A percentile compares a stretch with the other conserved stretches of the same genome.
Evolutionary conservation across 192 early-diverging fungal genomes (phyloP).

Genomic region (Linnemannia zychae): DNA sequence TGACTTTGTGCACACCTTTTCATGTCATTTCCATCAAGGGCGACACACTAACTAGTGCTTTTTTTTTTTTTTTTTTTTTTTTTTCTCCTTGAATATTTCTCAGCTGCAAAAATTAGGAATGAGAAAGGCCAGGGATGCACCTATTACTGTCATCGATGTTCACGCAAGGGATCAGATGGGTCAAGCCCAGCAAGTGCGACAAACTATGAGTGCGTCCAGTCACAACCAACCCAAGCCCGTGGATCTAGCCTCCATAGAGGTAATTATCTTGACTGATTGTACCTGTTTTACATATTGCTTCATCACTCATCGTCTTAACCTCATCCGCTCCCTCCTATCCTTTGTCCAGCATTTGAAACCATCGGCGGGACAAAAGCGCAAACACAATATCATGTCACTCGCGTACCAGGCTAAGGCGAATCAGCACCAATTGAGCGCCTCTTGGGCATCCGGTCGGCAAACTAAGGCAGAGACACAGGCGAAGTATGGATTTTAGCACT

Average conservation of each 20-base stretch:
- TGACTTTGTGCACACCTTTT: too few relatives aligned
- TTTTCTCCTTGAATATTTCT: too few relatives aligned
- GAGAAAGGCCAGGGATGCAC: conserved; percentile 39
- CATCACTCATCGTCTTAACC: not conserved
- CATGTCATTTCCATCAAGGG: too few relatives aligned
- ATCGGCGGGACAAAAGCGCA: conserved; percentile 72
- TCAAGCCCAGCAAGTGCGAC: conserved; percentile 36
- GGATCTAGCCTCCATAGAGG: conserved; percentile 40
- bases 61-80: not conserved
- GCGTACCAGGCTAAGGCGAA: conserved; percentile 81
- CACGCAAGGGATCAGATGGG: conserved; percentile 49
- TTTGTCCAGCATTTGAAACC: conserved; percentile 62
- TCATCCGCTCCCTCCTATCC: not conserved
- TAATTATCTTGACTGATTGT: not conserved
- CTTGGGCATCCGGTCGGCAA: conserved; percentile 69
- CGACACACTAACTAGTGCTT: too few relatives aligned
- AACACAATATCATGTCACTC: conserved; percentile 85
- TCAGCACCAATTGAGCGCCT: conserved; percentile 71
- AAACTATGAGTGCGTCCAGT: conserved; percentile 17
- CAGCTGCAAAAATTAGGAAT: conserved; percentile 43
- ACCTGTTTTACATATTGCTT: not conserved
- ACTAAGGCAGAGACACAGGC: conserved; percentile 75
- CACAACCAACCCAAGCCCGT: conserved; percentile 33
- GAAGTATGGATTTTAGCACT: conserved; percentile 70
- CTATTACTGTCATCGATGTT: conserved; percentile 46